These are phyloP conservation scores for Epichloe amarillans DNA, from an alignment of 2,329 filamentous ascomycete species.

Conservation along the genomic window DNA sequence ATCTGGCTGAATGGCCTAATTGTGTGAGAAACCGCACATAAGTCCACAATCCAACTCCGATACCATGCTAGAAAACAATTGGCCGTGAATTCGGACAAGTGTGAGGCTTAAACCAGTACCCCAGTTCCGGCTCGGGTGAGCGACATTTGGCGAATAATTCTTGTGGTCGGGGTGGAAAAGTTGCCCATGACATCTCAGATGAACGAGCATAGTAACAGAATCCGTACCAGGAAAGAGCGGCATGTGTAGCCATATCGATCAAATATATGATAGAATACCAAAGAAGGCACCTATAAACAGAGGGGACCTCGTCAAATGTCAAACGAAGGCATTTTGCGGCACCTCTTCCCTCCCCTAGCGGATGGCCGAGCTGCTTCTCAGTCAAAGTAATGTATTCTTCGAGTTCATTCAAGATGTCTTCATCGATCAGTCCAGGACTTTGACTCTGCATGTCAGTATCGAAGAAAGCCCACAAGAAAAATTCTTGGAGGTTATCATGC, in stretches of 20 bases:
- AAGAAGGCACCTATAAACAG: conserved; percentile 45
- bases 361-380: conserved; percentile 37
- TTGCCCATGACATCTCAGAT: conserved; percentile 14
- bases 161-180: conserved; percentile 47
- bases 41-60: conserved; percentile 53
- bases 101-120: conserved; percentile 56
- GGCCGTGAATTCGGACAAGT: conserved; percentile 34
- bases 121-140: conserved; percentile 36
- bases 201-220: conserved; percentile 38
- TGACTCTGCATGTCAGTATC: conserved; percentile 26
- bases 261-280: conserved; percentile 49
- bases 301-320: conserved; percentile 50
- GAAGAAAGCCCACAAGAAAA: conserved; percentile 55
- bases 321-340: conserved; percentile 44
- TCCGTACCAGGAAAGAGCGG: conserved; percentile 30
- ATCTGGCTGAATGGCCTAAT: conserved; percentile 25
- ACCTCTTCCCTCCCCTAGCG: conserved; percentile 41
- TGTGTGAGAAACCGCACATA: conserved; percentile 44
- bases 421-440: conserved; percentile 9
- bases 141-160: conserved; percentile 28
- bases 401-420: conserved; percentile 27
- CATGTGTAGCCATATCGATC: conserved; percentile 38
- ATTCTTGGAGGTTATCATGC: conserved; percentile 55
- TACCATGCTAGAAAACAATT: conserved; percentile 57
- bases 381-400: conserved; percentile 35